A percentile compares a stretch with the other conserved stretches of the same genome.
These are phyloP conservation scores for Kalaharituber pfeilii DNA, from an alignment of 2,329 filamentous ascomycete genomes.

Conservation along the genomic window DNA sequence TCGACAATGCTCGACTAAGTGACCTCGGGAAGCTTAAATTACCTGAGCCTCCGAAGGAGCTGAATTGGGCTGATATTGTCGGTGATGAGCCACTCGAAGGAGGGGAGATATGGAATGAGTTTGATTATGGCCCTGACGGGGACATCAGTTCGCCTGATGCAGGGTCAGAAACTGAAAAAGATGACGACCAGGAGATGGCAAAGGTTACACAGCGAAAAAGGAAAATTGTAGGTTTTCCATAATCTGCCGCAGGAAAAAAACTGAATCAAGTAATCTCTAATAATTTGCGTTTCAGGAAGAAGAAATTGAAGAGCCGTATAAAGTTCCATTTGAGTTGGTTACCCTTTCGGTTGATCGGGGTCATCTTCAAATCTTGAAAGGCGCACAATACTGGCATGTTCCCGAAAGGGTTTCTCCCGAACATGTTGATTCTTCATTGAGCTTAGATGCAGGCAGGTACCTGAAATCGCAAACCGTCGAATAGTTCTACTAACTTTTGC, in stretches of 20 bases:
- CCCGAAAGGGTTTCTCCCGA: slow-evolving; percentile 15
- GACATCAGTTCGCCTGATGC: slow-evolving; percentile 20
- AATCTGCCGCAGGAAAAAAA: too few relatives aligned
- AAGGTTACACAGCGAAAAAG: background rate
- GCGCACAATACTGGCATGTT: slow-evolving; percentile 35
- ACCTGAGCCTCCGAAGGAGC: slow-evolving; percentile 29
- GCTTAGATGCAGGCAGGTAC: slow-evolving; percentile 23
- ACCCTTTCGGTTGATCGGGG: slow-evolving; percentile 24
- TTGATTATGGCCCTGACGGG: slow-evolving; percentile 40
- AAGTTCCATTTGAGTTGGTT: slow-evolving; percentile 24
- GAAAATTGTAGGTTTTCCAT: background rate
- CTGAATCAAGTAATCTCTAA: background rate
- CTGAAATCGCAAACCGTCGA: too few relatives aligned
- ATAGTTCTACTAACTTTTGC: background rate
- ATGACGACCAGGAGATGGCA: slow-evolving; percentile 2
- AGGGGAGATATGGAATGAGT: slow-evolving; percentile 47
- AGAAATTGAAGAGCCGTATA: slow-evolving; percentile 19
- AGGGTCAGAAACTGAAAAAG: slow-evolving; percentile 10
- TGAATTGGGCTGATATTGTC: slow-evolving; percentile 68
- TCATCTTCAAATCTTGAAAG: slow-evolving; percentile 27
- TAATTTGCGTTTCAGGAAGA: background rate
- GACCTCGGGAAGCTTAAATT: slow-evolving; percentile 41
- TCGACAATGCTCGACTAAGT: slow-evolving; percentile 47
- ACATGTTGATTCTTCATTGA: slow-evolving; percentile 29
- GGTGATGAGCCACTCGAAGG: slow-evolving; percentile 57